Evolutionary conservation across 2,329 filamentous ascomycete genomes (phyloP).

Genomic region (Plenodomus lindquistii): DNA sequence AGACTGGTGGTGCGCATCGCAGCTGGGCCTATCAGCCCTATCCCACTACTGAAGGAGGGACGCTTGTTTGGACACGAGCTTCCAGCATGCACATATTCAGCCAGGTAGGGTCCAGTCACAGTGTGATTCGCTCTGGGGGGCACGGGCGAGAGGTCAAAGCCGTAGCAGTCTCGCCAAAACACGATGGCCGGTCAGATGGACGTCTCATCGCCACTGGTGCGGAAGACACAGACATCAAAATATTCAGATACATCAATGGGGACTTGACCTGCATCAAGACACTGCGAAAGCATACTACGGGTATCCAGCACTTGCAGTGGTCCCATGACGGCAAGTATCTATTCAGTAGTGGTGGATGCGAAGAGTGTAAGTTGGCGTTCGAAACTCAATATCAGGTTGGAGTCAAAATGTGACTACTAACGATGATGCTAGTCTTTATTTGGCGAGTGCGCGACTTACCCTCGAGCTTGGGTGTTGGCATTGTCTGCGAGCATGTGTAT

Average conservation of each 20-base stretch:
- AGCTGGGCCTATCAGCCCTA: slow-evolving; percentile 65
- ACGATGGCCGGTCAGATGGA: slow-evolving; percentile 4
- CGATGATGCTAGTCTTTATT: slow-evolving; percentile 62
- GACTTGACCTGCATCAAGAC: slow-evolving; percentile 60
- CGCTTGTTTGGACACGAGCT: slow-evolving; percentile 76
- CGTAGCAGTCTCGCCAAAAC: slow-evolving; percentile 51
- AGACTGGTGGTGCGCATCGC: slow-evolving; percentile 84
- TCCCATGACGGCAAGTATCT: slow-evolving; percentile 67
- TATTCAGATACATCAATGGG: slow-evolving; percentile 60
- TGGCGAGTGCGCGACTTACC: slow-evolving; percentile 70
- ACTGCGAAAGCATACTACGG: slow-evolving; percentile 77
- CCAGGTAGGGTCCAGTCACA: slow-evolving; percentile 48
- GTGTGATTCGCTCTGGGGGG: slow-evolving; percentile 65
- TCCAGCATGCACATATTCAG: slow-evolving; percentile 55
- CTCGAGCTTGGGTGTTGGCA: slow-evolving; percentile 54
- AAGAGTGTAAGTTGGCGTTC: slow-evolving; percentile 58
- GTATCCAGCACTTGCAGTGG: slow-evolving; percentile 82
- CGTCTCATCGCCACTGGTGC: slow-evolving; percentile 67
- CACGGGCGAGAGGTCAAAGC: slow-evolving; percentile 88
- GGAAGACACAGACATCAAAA: slow-evolving; percentile 74
- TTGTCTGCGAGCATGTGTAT: slow-evolving; percentile 57
- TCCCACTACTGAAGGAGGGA: slow-evolving; percentile 42
- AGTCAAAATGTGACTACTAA: not conserved
- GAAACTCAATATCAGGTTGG: not conserved
- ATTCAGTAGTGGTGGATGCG: slow-evolving; percentile 83